A percentile compares a stretch with the other conserved stretches of the same genome.
phyloP scores from a whole-genome alignment of 1,284 basidiomycete genomes.

The Boletus sp. region DNA sequence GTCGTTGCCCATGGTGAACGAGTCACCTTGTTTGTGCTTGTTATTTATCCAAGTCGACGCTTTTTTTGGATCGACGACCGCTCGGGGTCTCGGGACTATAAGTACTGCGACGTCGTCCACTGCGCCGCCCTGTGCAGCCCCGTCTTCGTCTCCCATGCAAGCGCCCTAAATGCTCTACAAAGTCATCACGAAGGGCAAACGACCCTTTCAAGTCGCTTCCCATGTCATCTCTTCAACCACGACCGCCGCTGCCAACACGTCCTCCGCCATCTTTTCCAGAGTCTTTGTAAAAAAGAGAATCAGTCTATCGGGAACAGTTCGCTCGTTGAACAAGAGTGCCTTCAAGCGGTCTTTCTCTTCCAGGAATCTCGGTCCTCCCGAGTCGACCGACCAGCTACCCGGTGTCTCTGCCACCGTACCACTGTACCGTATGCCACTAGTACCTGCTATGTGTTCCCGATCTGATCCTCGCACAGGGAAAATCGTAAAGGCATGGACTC shows the following conservation, averaged over 20 bases:
- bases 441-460: neutral
- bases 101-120: conserved; percentile 6
- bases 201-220: conserved; percentile 55
- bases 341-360: conserved; percentile 49
- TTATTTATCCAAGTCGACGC: conserved; percentile 30
- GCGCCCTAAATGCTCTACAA: conserved; percentile 36
- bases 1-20: conserved; percentile 74
- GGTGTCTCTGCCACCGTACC: conserved; percentile 44
- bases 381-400: conserved; percentile 33
- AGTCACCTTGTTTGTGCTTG: conserved; percentile 34
- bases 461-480: conserved; percentile 43
- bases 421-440: conserved; percentile 51
- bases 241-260: conserved; percentile 54
- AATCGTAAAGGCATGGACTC: conserved; percentile 78
- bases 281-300: conserved; percentile 50
- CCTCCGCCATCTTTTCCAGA: conserved; percentile 52
- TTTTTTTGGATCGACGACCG: conserved; percentile 15
- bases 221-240: conserved; percentile 49
- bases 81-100: conserved; percentile 20
- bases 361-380: conserved; percentile 36
- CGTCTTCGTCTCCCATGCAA: conserved; percentile 24
- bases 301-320: conserved; percentile 44
- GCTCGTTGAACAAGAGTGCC: conserved; percentile 30
- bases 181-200: conserved; percentile 45
- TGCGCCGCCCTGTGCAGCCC: conserved; percentile 9